A percentile compares a stretch with the other conserved stretches of the same genome.
Evolutionary conservation across 2,329 filamentous ascomycete genomes (phyloP).

Genomic region (Pseudogymnoascus sp.): DNA sequence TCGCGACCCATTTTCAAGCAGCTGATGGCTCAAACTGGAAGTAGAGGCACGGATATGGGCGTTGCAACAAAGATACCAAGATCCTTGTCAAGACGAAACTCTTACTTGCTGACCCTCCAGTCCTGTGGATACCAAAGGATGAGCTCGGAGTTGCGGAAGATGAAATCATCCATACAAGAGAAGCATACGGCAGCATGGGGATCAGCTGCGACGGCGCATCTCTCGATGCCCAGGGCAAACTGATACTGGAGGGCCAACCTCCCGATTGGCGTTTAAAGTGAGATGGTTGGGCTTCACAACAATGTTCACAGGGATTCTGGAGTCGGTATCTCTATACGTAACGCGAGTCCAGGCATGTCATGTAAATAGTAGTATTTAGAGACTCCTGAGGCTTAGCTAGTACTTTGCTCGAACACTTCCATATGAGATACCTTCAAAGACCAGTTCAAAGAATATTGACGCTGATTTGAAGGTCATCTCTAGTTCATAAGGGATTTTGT

Average conservation of each 20-base stretch:
- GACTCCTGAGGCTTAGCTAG: background rate
- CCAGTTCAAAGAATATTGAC: background rate
- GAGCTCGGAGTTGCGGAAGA: background rate
- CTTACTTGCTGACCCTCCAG: background rate
- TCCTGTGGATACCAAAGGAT: conserved; percentile 36
- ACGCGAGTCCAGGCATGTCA: background rate
- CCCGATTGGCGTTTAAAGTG: background rate
- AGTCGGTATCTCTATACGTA: background rate
- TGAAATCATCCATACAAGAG: background rate
- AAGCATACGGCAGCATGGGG: background rate
- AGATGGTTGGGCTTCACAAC: background rate
- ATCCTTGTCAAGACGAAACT: conserved; percentile 2
- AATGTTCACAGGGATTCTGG: background rate
- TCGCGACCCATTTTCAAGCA: background rate
- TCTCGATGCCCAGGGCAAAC: background rate
- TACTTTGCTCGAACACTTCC: background rate
- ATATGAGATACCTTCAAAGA: background rate
- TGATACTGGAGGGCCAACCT: background rate
- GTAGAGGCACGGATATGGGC: background rate
- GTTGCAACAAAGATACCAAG: background rate
- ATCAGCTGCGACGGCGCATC: background rate
- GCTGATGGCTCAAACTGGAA: background rate
- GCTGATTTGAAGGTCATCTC: background rate
- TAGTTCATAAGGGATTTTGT: background rate
- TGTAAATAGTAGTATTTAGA: background rate